Conservation (phyloP, 768 basidiomycete genomes). For the Postia placenta region DNA sequence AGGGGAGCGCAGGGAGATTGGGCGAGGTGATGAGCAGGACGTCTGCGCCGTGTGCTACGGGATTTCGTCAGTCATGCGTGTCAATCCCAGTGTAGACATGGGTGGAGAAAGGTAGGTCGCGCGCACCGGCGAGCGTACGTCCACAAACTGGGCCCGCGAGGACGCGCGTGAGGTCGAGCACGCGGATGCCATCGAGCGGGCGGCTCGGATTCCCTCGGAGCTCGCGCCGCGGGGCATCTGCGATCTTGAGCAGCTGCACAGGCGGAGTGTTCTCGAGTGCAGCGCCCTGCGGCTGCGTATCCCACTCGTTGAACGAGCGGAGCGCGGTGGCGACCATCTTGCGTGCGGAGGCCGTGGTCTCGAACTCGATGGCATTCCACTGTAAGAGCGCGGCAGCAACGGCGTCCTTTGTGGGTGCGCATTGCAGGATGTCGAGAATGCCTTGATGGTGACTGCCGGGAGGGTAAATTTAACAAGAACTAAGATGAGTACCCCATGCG, state of each 20-base stretch:
- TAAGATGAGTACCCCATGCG: no score
- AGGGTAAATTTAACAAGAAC: background rate
- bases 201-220: constrained; percentile 8
- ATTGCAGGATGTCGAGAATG: constrained; percentile 39
- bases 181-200: constrained; percentile 44
- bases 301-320: constrained; percentile 45
- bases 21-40: constrained; percentile 52
- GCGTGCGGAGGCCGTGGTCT: constrained; percentile 36
- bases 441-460: constrained; percentile 41
- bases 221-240: constrained; percentile 36
- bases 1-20: constrained; percentile 43
- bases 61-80: no score
- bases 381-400: constrained; percentile 32
- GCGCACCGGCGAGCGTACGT: constrained; percentile 47
- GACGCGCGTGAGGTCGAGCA: constrained; percentile 55
- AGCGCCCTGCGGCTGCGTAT: constrained; percentile 40
- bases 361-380: constrained; percentile 42
- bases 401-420: constrained; percentile 28
- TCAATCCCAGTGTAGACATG: no score
- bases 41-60: constrained; percentile 55
- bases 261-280: constrained; percentile 36
- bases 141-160: constrained; percentile 55
- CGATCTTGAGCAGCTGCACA: constrained; percentile 39
- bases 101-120: no score
- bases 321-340: constrained; percentile 47